Evolutionary conservation across 768 basidiomycete genomes (phyloP).

Genomic region (Mrakia blollopis): DNA sequence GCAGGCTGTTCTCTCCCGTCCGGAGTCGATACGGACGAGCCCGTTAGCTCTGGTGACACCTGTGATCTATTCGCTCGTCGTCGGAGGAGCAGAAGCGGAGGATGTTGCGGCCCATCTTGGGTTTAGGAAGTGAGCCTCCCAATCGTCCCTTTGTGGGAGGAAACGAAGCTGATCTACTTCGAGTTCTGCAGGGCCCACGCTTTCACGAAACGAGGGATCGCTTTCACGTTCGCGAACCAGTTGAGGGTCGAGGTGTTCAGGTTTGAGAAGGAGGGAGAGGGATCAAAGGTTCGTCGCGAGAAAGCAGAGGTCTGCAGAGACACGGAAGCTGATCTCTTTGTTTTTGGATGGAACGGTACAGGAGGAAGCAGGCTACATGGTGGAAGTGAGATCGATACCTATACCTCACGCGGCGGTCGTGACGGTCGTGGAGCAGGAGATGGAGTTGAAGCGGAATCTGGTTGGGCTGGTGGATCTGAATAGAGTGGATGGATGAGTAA

Average conservation of each 20-base stretch:
- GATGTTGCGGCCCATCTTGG: constrained; percentile 10
- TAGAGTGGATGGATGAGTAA: background rate
- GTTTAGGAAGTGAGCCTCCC: constrained; percentile 17
- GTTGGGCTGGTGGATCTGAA: constrained; percentile 25
- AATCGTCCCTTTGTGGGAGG: background rate
- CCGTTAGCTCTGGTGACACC: constrained; percentile 13
- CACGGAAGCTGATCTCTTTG: too few relatives aligned
- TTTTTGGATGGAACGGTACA: background rate
- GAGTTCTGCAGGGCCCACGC: background rate
- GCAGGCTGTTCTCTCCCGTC: constrained; percentile 8
- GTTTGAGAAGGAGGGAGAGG: background rate
- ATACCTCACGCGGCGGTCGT: background rate
- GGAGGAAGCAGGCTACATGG: background rate
- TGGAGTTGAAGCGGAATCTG: constrained; percentile 19
- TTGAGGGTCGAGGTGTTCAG: constrained; percentile 22
- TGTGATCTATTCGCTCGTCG: constrained; percentile 17
- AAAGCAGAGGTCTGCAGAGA: too few relatives aligned
- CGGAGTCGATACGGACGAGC: constrained; percentile 8
- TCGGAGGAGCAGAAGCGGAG: background rate
- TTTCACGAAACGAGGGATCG: constrained; percentile 18
- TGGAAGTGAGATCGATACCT: constrained; percentile 22
- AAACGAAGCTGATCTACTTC: background rate
- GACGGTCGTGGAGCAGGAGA: constrained; percentile 5
- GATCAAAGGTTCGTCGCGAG: too few relatives aligned
- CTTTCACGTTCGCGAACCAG: constrained; percentile 5